Base-by-base conservation (phyloP, 2,329 filamentous ascomycete species). In the Bipolaris victoriae region DNA sequence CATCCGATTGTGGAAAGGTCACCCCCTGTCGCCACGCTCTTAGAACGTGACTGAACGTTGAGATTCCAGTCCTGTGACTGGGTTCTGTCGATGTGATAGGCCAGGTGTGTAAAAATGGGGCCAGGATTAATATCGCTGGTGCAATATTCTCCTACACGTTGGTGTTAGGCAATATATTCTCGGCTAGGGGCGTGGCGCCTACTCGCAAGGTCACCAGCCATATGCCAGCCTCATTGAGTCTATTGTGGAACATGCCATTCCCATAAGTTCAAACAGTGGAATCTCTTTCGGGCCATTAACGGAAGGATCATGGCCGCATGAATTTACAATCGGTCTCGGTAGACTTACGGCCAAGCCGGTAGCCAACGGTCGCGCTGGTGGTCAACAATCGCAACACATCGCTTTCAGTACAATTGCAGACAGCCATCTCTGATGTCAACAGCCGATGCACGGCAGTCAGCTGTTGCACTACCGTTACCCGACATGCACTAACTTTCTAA, bases 11-110 rank as follows among this genome's bases (percentile, higher is more conserved):
- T 29, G 24, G 37, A 31, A 50, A 52, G 45, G 22, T 26, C 24
- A 22, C 33, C 40, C 24, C 43, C 43, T 45, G 46, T 50, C 52
- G 41, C 47, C 47, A 45, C 37, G 47, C 35, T 48, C 44, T 41
- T 48, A 18, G 44, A 52, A 40, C 49, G 48, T 55, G 39, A 39
- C 20, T 33, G 13, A 39, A 35, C 35, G 24, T 41, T 31, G 7
- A 44, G 37, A 39, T 55, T 50, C 40, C 31, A 51, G 57, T 60
- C 60, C 46, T 50, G 57, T 60, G 60, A 62, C 47, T 18, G 15
- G 11, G 10, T 29, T 35, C 18, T 49, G 29, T n/a, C 18, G 7
- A 41, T 49, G 43, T 45, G 57, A 62, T 62, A 55, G 57, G 60
- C 29, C 31, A 31, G 29, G 15, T 16, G 16, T 3, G 39, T 16